phyloP scores from a whole-genome alignment of 192 early-diverging fungal genomes.

The Pilobolus umbonatus region DNA sequence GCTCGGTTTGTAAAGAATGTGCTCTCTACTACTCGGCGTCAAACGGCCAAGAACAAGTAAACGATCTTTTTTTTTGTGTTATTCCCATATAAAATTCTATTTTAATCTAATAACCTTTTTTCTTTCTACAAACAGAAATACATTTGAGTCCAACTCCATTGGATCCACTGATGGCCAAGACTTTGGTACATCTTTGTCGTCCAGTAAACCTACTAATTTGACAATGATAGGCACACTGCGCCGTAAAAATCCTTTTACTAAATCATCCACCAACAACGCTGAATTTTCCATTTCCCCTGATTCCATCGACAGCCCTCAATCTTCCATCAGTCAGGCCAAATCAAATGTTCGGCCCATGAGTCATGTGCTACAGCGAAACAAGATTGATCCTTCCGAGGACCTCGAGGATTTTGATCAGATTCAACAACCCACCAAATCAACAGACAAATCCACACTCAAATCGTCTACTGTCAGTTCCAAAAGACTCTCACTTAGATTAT shows the following conservation, averaged over 20 bases:
- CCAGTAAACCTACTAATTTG: conserved; percentile 2
- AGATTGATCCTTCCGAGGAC: conserved; percentile 14
- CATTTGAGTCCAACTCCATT: too few species aligned
- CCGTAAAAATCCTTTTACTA: conserved; percentile 29
- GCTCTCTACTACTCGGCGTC: conserved; percentile 14
- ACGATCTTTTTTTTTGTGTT: conserved; percentile 1
- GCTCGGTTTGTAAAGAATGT: conserved; percentile 20
- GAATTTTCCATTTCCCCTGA: conserved; percentile 10
- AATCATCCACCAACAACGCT: conserved; percentile 1
- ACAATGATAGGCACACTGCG: conserved; percentile 24
- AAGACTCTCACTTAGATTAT: conserved; percentile 22
- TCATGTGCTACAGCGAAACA: conserved; percentile 14
- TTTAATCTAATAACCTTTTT: not conserved
- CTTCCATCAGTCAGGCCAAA: conserved; percentile 11
- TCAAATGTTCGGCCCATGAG: conserved; percentile 22
- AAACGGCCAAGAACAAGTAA: conserved; percentile 15
- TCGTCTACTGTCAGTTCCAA: conserved; percentile 2
- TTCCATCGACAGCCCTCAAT: not conserved
- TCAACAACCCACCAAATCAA: not conserved
- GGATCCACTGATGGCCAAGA: too few species aligned
- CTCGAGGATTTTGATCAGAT: not conserved
- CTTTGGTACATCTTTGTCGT: too few species aligned
- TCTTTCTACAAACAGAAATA: not conserved
- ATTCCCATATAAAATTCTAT: too few species aligned
- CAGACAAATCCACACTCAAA: not conserved